phyloP scores from a whole-genome alignment of 306 rosid species.

The Erythrophleum fordii region DNA sequence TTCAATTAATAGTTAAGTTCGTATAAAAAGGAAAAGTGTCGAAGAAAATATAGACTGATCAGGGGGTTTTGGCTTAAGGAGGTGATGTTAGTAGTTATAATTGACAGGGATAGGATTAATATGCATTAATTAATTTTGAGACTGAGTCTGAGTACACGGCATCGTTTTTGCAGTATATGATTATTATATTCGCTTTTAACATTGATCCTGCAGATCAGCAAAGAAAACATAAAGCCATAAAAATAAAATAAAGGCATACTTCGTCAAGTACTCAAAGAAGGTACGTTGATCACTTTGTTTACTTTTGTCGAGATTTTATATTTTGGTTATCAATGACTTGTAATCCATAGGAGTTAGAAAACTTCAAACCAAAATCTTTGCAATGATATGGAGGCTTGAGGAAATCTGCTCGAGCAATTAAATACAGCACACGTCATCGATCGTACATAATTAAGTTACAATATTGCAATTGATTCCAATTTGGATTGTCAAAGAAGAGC shows the following conservation, averaged over 20 bases:
- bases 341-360: neutral
- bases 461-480: neutral
- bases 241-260: neutral
- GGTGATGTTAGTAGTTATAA: too few relatives aligned
- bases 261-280: neutral
- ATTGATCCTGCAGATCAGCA: neutral
- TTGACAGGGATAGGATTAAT: too few relatives aligned
- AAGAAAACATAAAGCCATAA: neutral
- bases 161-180: neutral
- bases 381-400: conserved; percentile 6
- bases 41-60: too few relatives aligned
- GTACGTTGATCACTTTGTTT: neutral
- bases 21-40: too few relatives aligned
- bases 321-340: neutral
- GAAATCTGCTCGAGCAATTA: neutral
- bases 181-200: neutral
- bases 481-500: too few relatives aligned
- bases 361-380: neutral
- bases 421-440: neutral
- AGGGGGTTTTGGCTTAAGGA: too few relatives aligned
- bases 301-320: neutral
- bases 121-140: neutral
- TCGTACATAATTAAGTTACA: neutral
- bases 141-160: neutral
- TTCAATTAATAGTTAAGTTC: too few relatives aligned